phyloP scores from a whole-genome alignment of 2,329 filamentous ascomycete genomes.

The Ilyonectria mors-panacis region DNA sequence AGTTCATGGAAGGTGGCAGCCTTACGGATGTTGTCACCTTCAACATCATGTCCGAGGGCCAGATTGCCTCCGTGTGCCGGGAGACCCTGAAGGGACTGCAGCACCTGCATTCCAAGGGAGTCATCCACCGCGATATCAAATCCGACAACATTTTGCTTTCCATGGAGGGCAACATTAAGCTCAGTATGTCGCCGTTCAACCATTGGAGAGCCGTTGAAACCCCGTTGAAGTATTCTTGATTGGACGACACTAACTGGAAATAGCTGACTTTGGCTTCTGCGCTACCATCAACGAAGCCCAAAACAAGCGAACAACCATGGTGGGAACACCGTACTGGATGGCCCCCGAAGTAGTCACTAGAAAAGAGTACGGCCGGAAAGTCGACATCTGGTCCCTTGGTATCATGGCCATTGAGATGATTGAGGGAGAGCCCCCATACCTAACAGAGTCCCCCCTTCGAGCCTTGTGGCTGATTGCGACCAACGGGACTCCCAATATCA shows the following conservation, averaged over 20 bases:
- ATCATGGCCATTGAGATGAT: slow-evolving; percentile 99
- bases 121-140: slow-evolving; percentile 99
- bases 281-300: slow-evolving; percentile 98
- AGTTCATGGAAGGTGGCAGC: slow-evolving; percentile 99
- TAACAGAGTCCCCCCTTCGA: slow-evolving; percentile 93
- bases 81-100: slow-evolving; percentile 94
- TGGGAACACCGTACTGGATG: slow-evolving; percentile 99
- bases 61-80: slow-evolving; percentile 95
- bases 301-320: slow-evolving; percentile 98
- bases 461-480: slow-evolving; percentile 97
- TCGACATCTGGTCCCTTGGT: slow-evolving; percentile 98
- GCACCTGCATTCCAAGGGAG: slow-evolving; percentile 96
- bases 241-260: slow-evolving; percentile 50
- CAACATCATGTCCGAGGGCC: slow-evolving; percentile 98
- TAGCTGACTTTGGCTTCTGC: slow-evolving; percentile 98
- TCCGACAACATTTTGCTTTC: slow-evolving; percentile 98
- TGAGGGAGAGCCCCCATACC: slow-evolving; percentile 95
- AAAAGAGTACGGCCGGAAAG: slow-evolving; percentile 98
- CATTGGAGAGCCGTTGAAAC: neutral
- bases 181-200: slow-evolving; percentile 75
- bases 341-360: slow-evolving; percentile 97
- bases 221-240: neutral
- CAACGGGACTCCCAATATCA: slow-evolving; percentile 94
- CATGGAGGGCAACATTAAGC: slow-evolving; percentile 95
- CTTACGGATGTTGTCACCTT: slow-evolving; percentile 98